Conservation (phyloP, 352 stramenopile genomes). For the Albugo candida region DNA sequence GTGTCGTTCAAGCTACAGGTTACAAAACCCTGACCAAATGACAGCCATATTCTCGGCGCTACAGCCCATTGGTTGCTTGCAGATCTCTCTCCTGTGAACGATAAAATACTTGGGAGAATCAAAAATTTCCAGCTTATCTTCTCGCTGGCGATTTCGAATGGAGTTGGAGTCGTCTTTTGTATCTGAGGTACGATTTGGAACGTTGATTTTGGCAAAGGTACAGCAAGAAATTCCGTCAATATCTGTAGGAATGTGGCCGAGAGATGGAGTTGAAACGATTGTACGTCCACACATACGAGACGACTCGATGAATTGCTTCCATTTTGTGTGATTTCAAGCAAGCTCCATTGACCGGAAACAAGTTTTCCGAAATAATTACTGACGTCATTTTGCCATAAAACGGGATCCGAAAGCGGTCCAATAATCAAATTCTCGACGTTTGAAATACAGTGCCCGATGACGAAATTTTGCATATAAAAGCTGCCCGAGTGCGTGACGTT, state of each 20-base stretch:
- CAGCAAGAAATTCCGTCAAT: slow-evolving; percentile 12
- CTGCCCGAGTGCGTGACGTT: slow-evolving; percentile 9
- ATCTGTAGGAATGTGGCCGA: slow-evolving; percentile 27
- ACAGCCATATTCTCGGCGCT: slow-evolving; percentile 16
- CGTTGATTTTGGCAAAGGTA: not conserved
- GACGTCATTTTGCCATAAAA: slow-evolving; percentile 41
- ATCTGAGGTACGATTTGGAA: not conserved
- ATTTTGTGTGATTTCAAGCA: slow-evolving; percentile 11
- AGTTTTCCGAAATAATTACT: slow-evolving; percentile 58
- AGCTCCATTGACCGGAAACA: slow-evolving; percentile 33
- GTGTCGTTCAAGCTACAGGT: no score
- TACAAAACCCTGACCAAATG: slow-evolving; percentile 37
- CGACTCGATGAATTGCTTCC: slow-evolving; percentile 5
- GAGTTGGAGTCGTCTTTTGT: no score
- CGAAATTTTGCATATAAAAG: slow-evolving; percentile 42
- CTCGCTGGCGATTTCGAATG: slow-evolving; percentile 3
- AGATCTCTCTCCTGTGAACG: slow-evolving; percentile 10
- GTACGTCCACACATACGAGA: slow-evolving; percentile 37
- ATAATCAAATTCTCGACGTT: slow-evolving; percentile 41
- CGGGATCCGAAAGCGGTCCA: slow-evolving; percentile 38
- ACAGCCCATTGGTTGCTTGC: slow-evolving; percentile 3
- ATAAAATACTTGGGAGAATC: slow-evolving; percentile 36
- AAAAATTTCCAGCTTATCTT: slow-evolving; percentile 38
- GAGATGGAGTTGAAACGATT: slow-evolving; percentile 45
- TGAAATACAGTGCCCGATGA: slow-evolving; percentile 18